Evolutionary conservation across 257 asterid genomes (phyloP), one percentile per base, ranked within the genome.

Genomic region (Solanum piurae): DNA sequence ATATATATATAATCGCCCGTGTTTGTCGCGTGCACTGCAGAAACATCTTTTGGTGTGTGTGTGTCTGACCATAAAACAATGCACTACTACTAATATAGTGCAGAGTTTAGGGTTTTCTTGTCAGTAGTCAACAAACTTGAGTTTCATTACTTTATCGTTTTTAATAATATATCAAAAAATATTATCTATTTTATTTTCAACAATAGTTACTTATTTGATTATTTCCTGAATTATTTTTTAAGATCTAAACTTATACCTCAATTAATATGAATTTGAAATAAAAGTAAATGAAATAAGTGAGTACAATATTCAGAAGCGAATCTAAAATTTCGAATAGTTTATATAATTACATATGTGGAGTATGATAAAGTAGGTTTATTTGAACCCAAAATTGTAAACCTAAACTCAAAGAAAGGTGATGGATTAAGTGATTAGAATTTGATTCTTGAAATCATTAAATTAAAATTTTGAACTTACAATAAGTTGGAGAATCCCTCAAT

Each of bases 21-120:
- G 87, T 94, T 93, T 92, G 91, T 91, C 96, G 94, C 95, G 95
- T 93, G 92, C 92, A 90, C 88, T 87, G 85, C 38, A 7, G 62
- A 44, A 79, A 79, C 84, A 42, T 25, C 25, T 42, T 42, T 42
- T 42, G 49, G 83, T 74, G 83, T 76, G 85, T 29, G 13, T 27
- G 9, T 12, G 68, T 80, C 85, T 80, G 85, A 80, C 69, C 85
- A 49, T 29, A 46, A 80, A 46, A 80, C 66, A 44, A 80, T 80
- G 85, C 85, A 80, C 85, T 25, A 42, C 60, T 23, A 76, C 34
- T 79, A 55, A 55, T 18, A 55, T 55, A 55, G 64, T 55, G 64
- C n/a, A 55, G 11, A 55, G 64, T 55, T 18, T 79, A 46, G 85
- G 85, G 68, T 80, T 79, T 80, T 37, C 10, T 10, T 80, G 85